Evolutionary conservation across 2,329 filamentous ascomycete species (phyloP).

Genomic region (Fulvia fulva): DNA sequence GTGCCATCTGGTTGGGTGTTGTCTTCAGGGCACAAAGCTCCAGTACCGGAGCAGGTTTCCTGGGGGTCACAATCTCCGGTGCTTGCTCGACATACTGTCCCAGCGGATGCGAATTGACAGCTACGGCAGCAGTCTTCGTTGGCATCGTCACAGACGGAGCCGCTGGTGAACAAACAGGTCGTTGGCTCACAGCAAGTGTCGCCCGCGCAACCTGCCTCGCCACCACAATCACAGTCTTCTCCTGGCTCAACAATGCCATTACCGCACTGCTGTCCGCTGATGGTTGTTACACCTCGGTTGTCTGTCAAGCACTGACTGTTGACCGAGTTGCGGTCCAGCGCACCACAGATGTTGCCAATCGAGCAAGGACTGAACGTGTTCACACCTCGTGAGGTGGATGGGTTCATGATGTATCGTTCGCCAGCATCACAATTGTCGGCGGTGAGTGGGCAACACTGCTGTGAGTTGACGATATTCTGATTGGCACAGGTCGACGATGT

Average conservation of each 20-base stretch:
- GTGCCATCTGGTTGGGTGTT: conserved; percentile 64
- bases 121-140: conserved; percentile 79
- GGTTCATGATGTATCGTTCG: conserved; percentile 92
- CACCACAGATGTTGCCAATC: conserved; percentile 90
- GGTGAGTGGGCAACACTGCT: conserved; percentile 78
- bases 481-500: conserved; percentile 62
- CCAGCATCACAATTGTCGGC: conserved; percentile 65
- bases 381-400: conserved; percentile 71
- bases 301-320: conserved; percentile 74
- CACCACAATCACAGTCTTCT: conserved; percentile 95
- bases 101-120: conserved; percentile 64
- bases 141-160: conserved; percentile 74
- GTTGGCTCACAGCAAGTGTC: conserved; percentile 79
- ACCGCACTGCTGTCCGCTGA: conserved; percentile 80
- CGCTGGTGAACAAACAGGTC: conserved; percentile 78
- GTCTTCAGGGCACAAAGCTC: conserved; percentile 71
- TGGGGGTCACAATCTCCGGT: conserved; percentile 79
- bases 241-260: conserved; percentile 95
- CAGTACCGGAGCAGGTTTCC: conserved; percentile 73
- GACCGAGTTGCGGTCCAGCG: conserved; percentile 71
- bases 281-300: conserved; percentile 77
- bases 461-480: conserved; percentile 54
- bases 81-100: conserved; percentile 73
- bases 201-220: conserved; percentile 62
- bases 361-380: conserved; percentile 80